phyloP scores from a whole-genome alignment of 2,329 filamentous ascomycete genomes.

The Xylaria arbuscula region DNA sequence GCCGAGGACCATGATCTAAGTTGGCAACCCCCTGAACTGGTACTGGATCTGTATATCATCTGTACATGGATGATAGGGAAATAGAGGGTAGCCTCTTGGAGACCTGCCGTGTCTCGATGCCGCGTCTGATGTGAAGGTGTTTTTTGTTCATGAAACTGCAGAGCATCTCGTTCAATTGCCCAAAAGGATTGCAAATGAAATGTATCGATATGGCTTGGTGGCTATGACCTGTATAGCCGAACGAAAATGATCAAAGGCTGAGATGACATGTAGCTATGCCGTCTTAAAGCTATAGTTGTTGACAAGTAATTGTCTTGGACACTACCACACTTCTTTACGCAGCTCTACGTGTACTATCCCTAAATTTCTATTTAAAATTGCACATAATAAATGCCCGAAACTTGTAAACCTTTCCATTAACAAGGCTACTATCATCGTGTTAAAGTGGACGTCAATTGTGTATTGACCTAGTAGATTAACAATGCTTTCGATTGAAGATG shows the following conservation, averaged over 20 bases:
- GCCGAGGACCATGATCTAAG: conserved; percentile 55
- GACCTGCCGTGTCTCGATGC: not conserved
- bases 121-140: conserved; percentile 1
- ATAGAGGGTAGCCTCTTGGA: not conserved
- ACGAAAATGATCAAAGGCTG: not conserved
- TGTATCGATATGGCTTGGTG: conserved; percentile 17
- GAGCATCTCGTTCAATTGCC: conserved; percentile 8
- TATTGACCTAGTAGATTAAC: no score
- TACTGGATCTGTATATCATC: not conserved
- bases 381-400: not conserved
- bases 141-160: conserved; percentile 8
- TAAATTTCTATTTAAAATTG: not conserved
- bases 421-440: not conserved
- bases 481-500: not conserved
- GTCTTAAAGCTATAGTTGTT: conserved; percentile 10
- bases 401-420: not conserved
- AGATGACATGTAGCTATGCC: conserved; percentile 15
- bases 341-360: not conserved
- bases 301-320: not conserved
- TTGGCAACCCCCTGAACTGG: not conserved
- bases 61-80: conserved; percentile 1
- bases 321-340: not conserved
- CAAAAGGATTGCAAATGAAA: not conserved
- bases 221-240: not conserved
- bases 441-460: not conserved